Conservation (phyloP, 2,329 filamentous ascomycete genomes). For the Boeremia lycopersici region DNA sequence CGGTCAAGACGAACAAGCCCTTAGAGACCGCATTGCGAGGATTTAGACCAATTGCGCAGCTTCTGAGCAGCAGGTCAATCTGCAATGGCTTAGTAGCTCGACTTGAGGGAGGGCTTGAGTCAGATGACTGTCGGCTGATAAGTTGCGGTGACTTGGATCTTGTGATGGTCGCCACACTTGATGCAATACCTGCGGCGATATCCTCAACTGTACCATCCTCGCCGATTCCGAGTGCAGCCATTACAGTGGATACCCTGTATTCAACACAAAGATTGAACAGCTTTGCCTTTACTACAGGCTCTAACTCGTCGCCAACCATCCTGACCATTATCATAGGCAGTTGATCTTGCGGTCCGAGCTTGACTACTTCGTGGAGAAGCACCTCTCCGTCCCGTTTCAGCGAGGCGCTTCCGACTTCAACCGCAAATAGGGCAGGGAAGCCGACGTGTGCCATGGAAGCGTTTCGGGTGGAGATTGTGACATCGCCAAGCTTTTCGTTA, state of each 20-base stretch:
- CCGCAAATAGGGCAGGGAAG: constrained; percentile 79
- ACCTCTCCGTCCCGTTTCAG: constrained; percentile 73
- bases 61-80: constrained; percentile 76
- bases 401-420: constrained; percentile 70
- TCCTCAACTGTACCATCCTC: constrained; percentile 69
- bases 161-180: constrained; percentile 78
- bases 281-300: constrained; percentile 87
- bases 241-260: constrained; percentile 82
- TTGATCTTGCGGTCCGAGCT: constrained; percentile 43
- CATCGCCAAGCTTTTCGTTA: constrained; percentile 70
- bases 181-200: constrained; percentile 75
- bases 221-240: constrained; percentile 75
- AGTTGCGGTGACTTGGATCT: constrained; percentile 62
- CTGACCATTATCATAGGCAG: constrained; percentile 81
- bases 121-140: constrained; percentile 39
- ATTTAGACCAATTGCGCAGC: constrained; percentile 84
- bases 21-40: constrained; percentile 78
- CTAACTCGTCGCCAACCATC: constrained; percentile 92
- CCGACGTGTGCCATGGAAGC: constrained; percentile 67
- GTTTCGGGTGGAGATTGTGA: constrained; percentile 48
- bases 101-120: constrained; percentile 29
- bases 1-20: constrained; percentile 76
- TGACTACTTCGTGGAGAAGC: constrained; percentile 69
- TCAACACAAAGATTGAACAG: constrained; percentile 84
- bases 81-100: constrained; percentile 54